Evolutionary conservation across 257 asterid genomes (phyloP), one percentile per base, ranked within the genome.

Genomic region (Scutellaria minor): DNA sequence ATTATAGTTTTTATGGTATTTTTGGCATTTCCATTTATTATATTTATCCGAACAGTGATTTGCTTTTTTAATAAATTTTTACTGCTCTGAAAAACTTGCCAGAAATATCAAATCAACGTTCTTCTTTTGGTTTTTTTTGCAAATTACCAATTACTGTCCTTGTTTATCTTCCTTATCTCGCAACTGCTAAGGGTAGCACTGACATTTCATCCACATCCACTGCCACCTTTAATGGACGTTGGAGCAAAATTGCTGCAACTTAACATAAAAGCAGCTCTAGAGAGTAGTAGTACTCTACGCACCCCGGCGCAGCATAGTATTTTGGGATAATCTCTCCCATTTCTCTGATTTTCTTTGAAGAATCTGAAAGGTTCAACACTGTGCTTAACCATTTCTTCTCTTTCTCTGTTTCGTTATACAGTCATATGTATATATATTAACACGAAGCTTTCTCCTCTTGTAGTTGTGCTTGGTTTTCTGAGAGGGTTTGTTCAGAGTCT

Each of bases 181-280:
- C 11, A 44, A 2, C 48, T 44, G 48, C 3, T 6, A 71, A 63
- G 81, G 81, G 69, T 5, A 77, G 14, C 6, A 54, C 1, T 9
- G 77, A 12, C 64, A 77, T 64, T 76, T 77, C 62, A 20, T 0
- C 31, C 31, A 35, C 72, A 45, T 31, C 61, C 41, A 44, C 59
- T 10, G 8, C 48, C 75, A 58, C 74, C 72, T 53, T 69, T 31
- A 9, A 18, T 27, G 41, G 40, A 37, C 56, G 57, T 24, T 66
- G 65, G 61, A 75, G 42, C 75, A 72, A 64, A 78, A 8, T 56
- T 55, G 63, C 82, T 66, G 68, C 71, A 66, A 18, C 18, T 18
- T 0, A 18, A 72, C 66, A 9, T 40, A 44, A 1, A 2, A 52
- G 7, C 60, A 51, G 4, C 15, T 51, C 56, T 24, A 1, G 10